Percentiles rank a stretch among this genome's conserved stretches.
Conservation (phyloP, 2,329 filamentous ascomycete species). For the Claviceps digitariae region DNA sequence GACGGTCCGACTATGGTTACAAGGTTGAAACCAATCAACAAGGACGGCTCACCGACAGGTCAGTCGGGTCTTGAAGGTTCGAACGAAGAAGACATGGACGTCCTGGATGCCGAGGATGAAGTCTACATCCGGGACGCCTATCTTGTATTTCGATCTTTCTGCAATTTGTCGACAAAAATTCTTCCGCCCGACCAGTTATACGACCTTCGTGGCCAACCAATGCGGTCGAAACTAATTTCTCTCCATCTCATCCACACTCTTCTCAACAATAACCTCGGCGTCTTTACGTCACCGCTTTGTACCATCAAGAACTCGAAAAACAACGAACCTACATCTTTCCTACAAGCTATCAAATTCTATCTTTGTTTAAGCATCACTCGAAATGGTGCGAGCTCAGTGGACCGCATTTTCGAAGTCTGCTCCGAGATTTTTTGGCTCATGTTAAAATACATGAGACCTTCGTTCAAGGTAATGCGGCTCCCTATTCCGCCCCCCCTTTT, state of each 20-base stretch:
- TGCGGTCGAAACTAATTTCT: slow-evolving; percentile 93
- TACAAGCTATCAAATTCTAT: slow-evolving; percentile 94
- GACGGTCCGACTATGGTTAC: slow-evolving; percentile 56
- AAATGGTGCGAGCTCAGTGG: slow-evolving; percentile 88
- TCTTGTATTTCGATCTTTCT: slow-evolving; percentile 92
- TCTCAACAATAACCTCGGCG: slow-evolving; percentile 80
- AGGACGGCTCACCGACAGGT: slow-evolving; percentile 28
- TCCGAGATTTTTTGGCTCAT: slow-evolving; percentile 98
- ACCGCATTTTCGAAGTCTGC: slow-evolving; percentile 85
- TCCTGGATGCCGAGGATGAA: slow-evolving; percentile 67
- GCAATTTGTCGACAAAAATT: slow-evolving; percentile 89
- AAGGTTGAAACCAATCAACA: slow-evolving; percentile 37
- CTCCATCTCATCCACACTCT: slow-evolving; percentile 91
- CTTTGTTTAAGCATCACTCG: slow-evolving; percentile 87
- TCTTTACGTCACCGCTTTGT: slow-evolving; percentile 84
- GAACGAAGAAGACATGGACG: slow-evolving; percentile 42
- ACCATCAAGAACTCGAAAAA: slow-evolving; percentile 85
- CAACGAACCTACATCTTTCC: slow-evolving; percentile 77
- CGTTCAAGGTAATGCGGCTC: slow-evolving; percentile 59
- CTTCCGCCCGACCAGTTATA: slow-evolving; percentile 82
- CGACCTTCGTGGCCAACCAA: slow-evolving; percentile 84
- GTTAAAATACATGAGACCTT: slow-evolving; percentile 82
- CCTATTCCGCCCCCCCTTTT: no score
- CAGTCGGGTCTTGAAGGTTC: slow-evolving; percentile 41
- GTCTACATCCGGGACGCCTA: slow-evolving; percentile 96